These are phyloP conservation scores for Perkinsus chesapeaki DNA, from an alignment of 169 alveolate species.

Conservation along the genomic window DNA sequence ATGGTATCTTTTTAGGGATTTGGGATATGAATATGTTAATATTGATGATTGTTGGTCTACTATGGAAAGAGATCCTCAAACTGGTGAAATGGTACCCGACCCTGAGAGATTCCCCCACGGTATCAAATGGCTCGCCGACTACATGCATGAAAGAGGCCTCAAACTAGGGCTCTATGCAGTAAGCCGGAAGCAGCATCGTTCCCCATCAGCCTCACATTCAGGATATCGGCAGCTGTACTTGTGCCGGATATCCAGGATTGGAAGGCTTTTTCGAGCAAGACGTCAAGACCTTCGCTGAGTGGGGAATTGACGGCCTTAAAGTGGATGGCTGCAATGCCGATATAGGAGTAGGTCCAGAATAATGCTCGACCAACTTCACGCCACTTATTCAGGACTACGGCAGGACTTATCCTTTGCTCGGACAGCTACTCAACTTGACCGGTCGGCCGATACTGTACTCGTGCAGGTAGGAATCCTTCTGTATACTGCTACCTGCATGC, in stretches of 20 bases:
- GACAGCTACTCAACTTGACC: neutral
- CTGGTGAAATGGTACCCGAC: conserved; percentile 41
- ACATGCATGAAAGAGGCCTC: conserved; percentile 44
- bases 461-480: neutral
- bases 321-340: conserved; percentile 56
- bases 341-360: neutral
- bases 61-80: conserved; percentile 37
- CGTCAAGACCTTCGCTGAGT: conserved; percentile 53
- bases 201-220: neutral
- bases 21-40: conserved; percentile 58
- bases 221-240: conserved; percentile 60
- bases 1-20: conserved; percentile 16
- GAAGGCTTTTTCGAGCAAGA: conserved; percentile 53
- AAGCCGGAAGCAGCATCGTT: neutral
- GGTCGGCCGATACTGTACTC: neutral
- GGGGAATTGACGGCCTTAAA: conserved; percentile 58
- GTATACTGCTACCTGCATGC: neutral
- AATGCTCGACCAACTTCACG: neutral
- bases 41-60: conserved; percentile 68
- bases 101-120: conserved; percentile 58
- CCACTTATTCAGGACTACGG: neutral
- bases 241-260: conserved; percentile 57
- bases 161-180: conserved; percentile 50
- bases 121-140: conserved; percentile 45
- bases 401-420: neutral